Evolutionary conservation across 495 filamentous ascomycete species (phyloP), one percentile per base, ranked within the genome.

Genomic region (Acidiella bohemica): DNA sequence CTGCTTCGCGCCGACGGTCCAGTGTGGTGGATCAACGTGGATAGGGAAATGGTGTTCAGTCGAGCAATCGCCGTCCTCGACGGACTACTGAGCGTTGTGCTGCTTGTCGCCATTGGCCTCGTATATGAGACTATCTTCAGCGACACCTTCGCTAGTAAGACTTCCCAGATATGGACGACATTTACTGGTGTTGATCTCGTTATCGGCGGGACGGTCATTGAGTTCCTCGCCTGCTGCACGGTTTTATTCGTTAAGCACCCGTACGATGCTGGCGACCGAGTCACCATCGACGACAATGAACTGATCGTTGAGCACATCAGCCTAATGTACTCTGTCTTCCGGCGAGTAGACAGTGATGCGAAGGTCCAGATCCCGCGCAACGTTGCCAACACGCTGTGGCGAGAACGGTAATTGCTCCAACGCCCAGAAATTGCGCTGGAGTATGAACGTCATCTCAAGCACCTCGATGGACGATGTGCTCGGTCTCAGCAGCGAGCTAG

Each of bases 191-290:
- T 53, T 5, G 52, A 47, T 2, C 51, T 53, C 34, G 50, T 42
- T 2, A 39, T 53, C 27, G 50, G 49, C 11, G 47, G 47, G 13
- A 53, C 47, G 2, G 41, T 42, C 7, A 51, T 39, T 8, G 50
- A 53, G 38, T 53, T 53, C 42, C 36, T 50, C n/a, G 10, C 21
- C 14, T 50, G 40, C 24, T 50, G 40, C 32, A 41, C 51, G 12
- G 50, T 51, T 42, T 27, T 53, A 0, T 53, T 53, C 28, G 27
- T 50, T 36, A 53, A 53, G 38, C 47, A 53, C 22, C 50, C 50
- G 3, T 53, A 50, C 48, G 50, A 53, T 26, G 47, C 51, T 19
- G 50, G 50, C 42, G 47, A 53, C 37, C 34, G 46, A 3, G 49
- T 53, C 17, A 30, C 42, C 38, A 46, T 50, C 42, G 35, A 36